Conservation (phyloP, 768 basidiomycete species). For the Pleurotus tuoliensis region DNA sequence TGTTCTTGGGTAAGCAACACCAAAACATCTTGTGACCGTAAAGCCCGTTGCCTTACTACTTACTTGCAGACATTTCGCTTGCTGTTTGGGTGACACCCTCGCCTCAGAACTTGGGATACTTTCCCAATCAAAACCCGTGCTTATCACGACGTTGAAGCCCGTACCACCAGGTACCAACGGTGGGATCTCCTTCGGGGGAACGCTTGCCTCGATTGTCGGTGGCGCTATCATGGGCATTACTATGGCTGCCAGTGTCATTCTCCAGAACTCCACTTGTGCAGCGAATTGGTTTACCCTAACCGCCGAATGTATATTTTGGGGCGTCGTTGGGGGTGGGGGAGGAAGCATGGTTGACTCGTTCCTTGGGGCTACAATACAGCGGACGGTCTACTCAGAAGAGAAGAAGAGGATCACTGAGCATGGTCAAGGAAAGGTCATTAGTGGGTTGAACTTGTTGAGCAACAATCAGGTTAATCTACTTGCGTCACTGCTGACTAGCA, state of each 20-base stretch:
- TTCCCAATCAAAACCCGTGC: conserved; percentile 58
- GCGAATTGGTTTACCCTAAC: conserved; percentile 32
- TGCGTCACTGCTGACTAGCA: conserved; percentile 13
- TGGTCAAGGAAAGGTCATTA: conserved; percentile 41
- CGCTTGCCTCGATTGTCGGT: conserved; percentile 66
- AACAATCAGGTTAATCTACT: conserved; percentile 69
- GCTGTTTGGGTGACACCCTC: conserved; percentile 88
- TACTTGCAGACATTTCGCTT: conserved; percentile 70
- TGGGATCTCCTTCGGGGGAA: conserved; percentile 73
- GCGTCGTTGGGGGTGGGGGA: conserved; percentile 62
- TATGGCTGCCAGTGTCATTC: conserved; percentile 48
- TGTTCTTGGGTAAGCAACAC: conserved; percentile 53
- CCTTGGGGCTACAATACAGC: conserved; percentile 83
- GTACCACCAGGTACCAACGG: conserved; percentile 94
- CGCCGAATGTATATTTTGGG: conserved; percentile 50
- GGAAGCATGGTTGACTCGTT: conserved; percentile 88
- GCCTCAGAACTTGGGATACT: conserved; percentile 93
- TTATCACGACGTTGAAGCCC: conserved; percentile 71
- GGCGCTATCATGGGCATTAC: conserved; percentile 68
- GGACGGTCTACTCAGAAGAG: conserved; percentile 64
- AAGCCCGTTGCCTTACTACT: neutral
- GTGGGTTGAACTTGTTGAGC: conserved; percentile 67
- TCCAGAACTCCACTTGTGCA: conserved; percentile 61
- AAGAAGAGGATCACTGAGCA: conserved; percentile 66
- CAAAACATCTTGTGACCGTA: neutral